Base-by-base conservation (phyloP, 768 basidiomycete species). In the Lactarius deliciosus region DNA sequence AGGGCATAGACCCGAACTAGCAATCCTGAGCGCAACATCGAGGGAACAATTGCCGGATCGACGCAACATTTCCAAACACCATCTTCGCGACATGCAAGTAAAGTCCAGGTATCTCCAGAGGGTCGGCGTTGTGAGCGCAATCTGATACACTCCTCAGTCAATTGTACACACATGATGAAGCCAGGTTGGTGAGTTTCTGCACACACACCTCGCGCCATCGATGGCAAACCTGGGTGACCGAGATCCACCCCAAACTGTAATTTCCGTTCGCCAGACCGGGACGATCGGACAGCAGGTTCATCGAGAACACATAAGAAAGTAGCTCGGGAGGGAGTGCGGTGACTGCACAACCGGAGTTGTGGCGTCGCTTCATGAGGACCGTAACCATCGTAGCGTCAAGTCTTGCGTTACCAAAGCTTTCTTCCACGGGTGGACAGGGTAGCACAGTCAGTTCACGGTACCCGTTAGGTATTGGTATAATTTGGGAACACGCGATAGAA, bases 71-170 rank as follows among this genome's bases (percentile, higher is more conserved):
- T 60, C 64, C 1, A 5, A 41, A 54, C 64, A 64, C 64, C 57
- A 64, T 34, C 45, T 64, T 50, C 25, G 57, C 16, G 47, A 58
- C 57, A 64, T 58, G 22, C 16, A 13, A 1, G 25, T 34, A n/a
- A 64, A 58, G 38, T 64, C 57, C 11, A 60, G 58, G 22, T 53
- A 43, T 40, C 47, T 41, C 58, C 64, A 64, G n/a, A 64, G 58
- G 5, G 38, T 40, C 13, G 47, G 30, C 16, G 64, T 64, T 6
- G 38, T 36, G 22, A 64, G 64, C 53, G 64, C 64, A 30, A 64
- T 47, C 58, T 60, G 40, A 20, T 25, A 30, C 13, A 25, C 10
- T 5, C 47, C 11, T 5, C 6, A 16, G 5, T 53, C 13, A 53
- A 53, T 16, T n/a, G 47, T 50, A 50, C 47, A 50, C 47, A 47